phyloP scores from a whole-genome alignment of 2,329 filamentous ascomycete genomes.

The Apiospora rasikravindrae region DNA sequence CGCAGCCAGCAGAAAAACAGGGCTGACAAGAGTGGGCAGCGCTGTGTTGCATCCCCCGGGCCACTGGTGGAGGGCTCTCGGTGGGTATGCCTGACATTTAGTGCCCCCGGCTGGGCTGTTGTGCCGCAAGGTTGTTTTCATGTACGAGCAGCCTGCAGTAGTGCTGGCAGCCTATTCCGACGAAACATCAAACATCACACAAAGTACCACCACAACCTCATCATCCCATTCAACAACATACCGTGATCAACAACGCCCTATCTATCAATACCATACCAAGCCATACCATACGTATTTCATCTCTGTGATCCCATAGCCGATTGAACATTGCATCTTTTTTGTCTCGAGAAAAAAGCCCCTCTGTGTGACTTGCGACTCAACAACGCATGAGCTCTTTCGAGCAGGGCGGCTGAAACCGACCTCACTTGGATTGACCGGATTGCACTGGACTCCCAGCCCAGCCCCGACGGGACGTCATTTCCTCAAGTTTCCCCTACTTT shows the following conservation, averaged over 20 bases:
- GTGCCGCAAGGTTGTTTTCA: too few species aligned
- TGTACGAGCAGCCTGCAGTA: neutral
- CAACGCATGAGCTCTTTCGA: neutral
- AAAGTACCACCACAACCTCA: conserved; percentile 1
- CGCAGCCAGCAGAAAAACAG: neutral
- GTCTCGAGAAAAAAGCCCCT: neutral
- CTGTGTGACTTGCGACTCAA: neutral
- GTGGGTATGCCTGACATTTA: neutral
- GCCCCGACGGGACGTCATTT: conserved; percentile 1
- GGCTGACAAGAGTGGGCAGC: neutral
- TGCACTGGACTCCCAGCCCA: neutral
- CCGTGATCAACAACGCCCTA: neutral
- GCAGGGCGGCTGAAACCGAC: too few species aligned
- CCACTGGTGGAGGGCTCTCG: neutral
- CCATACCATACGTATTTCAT: neutral
- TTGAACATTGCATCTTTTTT: neutral
- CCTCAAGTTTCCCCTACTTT: conserved; percentile 1
- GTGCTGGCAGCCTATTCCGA: neutral
- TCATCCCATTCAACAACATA: neutral
- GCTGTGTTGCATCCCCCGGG: conserved; percentile 2
- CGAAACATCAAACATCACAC: conserved; percentile 3
- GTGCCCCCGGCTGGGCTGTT: neutral
- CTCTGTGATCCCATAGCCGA: neutral
- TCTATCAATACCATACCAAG: neutral
- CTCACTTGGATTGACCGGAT: neutral